A percentile compares a stretch with the other conserved stretches of the same genome.
Evolutionary conservation across 2,329 filamentous ascomycete species (phyloP).

Genomic region (Pseudocercospora vitis): DNA sequence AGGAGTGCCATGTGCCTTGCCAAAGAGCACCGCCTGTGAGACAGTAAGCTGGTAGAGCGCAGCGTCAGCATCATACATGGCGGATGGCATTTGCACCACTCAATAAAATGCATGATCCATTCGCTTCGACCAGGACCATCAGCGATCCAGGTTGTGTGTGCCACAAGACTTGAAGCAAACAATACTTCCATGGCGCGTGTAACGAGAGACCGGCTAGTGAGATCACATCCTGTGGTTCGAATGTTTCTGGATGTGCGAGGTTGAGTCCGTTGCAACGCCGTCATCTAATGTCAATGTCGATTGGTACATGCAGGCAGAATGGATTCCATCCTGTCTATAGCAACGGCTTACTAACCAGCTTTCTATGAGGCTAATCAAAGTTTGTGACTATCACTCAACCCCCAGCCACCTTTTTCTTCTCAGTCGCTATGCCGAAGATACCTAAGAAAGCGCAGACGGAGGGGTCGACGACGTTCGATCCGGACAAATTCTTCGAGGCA

Average conservation of each 20-base stretch:
- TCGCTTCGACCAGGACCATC: not conserved
- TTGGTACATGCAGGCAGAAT: too few relatives aligned
- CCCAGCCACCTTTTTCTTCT: not conserved
- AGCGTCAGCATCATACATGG: not conserved
- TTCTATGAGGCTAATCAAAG: not conserved
- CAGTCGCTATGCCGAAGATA: conserved; percentile 33
- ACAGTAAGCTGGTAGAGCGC: not conserved
- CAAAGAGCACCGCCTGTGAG: not conserved
- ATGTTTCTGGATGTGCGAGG: too few relatives aligned
- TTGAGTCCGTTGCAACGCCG: too few relatives aligned
- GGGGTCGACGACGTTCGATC: conserved; percentile 47
- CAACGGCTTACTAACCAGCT: too few relatives aligned
- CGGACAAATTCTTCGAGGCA: conserved; percentile 46
- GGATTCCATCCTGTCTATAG: too few relatives aligned
- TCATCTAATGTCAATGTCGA: too few relatives aligned
- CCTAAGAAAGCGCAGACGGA: conserved; percentile 40
- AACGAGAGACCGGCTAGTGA: not conserved
- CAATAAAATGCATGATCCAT: not conserved
- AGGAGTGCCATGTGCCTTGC: not conserved
- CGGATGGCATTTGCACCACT: not conserved
- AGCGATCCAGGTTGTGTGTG: not conserved
- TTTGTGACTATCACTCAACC: not conserved
- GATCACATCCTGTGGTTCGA: too few relatives aligned
- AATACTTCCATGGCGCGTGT: not conserved
- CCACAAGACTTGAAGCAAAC: not conserved